phyloP scores from a whole-genome alignment of 192 early-diverging fungal species.

The Backusella mclennaniae region DNA sequence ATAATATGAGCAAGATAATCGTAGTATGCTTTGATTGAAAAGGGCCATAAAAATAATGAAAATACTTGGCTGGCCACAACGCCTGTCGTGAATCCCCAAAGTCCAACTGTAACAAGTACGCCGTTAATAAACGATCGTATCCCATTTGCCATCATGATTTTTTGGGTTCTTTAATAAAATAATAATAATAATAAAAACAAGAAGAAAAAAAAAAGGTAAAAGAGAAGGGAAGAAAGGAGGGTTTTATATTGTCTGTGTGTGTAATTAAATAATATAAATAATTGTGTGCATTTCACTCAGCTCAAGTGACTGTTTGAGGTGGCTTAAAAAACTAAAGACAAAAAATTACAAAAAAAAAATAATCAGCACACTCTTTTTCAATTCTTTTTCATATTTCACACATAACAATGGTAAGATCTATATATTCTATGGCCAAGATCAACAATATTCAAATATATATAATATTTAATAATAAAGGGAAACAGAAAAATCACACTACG shows the following conservation, averaged over 20 bases:
- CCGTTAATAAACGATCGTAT: background rate
- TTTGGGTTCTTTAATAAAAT: background rate
- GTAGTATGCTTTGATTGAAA: conserved; percentile 7
- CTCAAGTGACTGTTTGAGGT: conserved; percentile 7
- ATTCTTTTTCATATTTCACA: background rate
- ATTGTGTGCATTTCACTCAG: conserved; percentile 3
- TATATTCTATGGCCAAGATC: background rate
- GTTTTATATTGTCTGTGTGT: background rate
- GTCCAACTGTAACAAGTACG: background rate
- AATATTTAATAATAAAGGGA: background rate
- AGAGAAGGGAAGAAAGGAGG: background rate
- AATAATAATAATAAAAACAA: background rate
- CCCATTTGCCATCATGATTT: background rate
- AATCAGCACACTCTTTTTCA: background rate
- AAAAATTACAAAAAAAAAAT: background rate
- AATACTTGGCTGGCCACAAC: background rate
- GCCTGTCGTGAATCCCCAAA: background rate
- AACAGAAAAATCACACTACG: conserved; percentile 57
- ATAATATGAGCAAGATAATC: conserved; percentile 17
- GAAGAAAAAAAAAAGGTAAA: background rate
- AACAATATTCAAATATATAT: background rate
- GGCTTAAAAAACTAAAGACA: background rate
- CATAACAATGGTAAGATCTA: background rate
- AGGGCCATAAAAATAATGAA: conserved; percentile 19
- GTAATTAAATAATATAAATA: background rate